Base-by-base conservation (phyloP, 371 early-diverging fungal genomes). In the Mucor plumbeus region DNA sequence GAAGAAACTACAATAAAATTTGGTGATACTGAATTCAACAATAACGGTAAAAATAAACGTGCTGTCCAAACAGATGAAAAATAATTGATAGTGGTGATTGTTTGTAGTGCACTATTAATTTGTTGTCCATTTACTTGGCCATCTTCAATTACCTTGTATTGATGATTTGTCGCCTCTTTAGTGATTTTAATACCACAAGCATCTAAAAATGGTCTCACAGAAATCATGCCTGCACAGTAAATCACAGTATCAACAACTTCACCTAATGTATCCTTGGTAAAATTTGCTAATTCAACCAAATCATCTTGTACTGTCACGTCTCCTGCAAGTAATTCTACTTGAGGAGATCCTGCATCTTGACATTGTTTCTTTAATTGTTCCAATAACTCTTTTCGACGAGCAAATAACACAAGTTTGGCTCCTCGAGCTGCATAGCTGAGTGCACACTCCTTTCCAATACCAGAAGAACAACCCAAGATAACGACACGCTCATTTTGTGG, bases 381-480 rank as follows among this genome's bases (percentile, higher is more conserved):
- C 8, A 94, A 79, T 34, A 85, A 75, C 13, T 72, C 74, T 26
- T 64, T 43, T 11, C 95, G 77, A 7, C 95, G 77, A 7, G 94
- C 93, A 36, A 91, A 83, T 6, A 94, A 68, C 4, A 93, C 72
- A 5, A 94, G 72, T 21, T 82, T 73, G 13, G 92, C 91, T 0
- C 92, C 90, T 11, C 91, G 84, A 19, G 66, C 64, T 9, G 95
- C 93, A 75, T 93, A 95, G 41, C 81, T 73, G 0, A 90, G 77
- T 0, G 94, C 94, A 39, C 88, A 65, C 26, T 85, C 86, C 48
- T 78, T 74, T 7, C 95, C 95, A 31, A 95, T 92, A 6, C 95
- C 95, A 38, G 91, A 90, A 14, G 92, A 91, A 31, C 92, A 90
- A 0, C 95, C 95, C 15, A 94, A 75, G 59, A 95, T 85, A 4